Conservation (phyloP, 176 grass and related monocot genomes). For the Stipa capillata region DNA sequence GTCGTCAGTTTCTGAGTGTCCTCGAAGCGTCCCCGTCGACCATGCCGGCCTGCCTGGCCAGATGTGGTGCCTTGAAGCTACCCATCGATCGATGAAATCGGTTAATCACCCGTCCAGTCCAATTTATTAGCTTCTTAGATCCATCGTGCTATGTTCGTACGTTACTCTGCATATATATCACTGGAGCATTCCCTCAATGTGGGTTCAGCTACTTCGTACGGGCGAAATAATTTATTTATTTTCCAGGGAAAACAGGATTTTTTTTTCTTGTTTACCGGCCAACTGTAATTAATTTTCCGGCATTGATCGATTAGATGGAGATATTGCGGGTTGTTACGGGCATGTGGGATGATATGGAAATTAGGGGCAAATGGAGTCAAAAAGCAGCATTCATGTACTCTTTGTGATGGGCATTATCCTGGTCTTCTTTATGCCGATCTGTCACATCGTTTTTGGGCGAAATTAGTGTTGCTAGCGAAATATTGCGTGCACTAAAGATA, state of each 20-base stretch:
- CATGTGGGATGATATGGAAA: conserved; percentile 15
- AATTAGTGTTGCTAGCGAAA: not conserved
- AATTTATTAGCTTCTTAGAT: not conserved
- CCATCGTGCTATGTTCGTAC: too few relatives aligned
- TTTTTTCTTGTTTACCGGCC: too few relatives aligned
- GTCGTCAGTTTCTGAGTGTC: not conserved
- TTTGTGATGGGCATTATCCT: conserved; percentile 13
- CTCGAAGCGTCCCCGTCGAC: not conserved
- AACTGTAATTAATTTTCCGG: conserved; percentile 5
- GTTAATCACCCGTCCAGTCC: not conserved
- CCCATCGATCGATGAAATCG: not conserved
- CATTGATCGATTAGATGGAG: not conserved
- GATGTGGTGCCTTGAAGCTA: not conserved
- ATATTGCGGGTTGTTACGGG: not conserved
- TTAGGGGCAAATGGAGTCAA: not conserved
- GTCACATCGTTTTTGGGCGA: conserved; percentile 19
- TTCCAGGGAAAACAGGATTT: too few relatives aligned
- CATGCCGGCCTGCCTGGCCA: conserved; percentile 14
- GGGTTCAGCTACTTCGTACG: too few relatives aligned
- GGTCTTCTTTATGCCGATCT: not conserved
- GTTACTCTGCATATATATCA: too few relatives aligned
- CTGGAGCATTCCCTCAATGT: too few relatives aligned
- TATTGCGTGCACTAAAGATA: conserved; percentile 13
- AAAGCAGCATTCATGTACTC: not conserved
- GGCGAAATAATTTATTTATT: too few relatives aligned